phyloP scores from a whole-genome alignment of 176 grass and related monocot genomes.

The Poa annua region DNA sequence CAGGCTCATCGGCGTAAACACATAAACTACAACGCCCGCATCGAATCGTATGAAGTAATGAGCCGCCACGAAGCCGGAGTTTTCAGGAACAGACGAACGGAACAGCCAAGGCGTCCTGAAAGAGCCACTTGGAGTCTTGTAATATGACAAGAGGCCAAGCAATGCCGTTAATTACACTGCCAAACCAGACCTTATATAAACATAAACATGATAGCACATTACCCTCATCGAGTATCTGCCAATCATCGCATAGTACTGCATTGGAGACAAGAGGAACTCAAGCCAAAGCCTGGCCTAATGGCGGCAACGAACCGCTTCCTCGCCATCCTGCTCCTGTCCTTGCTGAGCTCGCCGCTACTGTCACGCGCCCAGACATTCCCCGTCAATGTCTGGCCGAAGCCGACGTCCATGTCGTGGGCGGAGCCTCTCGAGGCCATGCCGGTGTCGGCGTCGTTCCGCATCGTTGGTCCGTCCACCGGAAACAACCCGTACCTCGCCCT shows the following conservation, averaged over 20 bases:
- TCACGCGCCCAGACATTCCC: conserved; percentile 26
- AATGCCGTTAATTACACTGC: neutral
- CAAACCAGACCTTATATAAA: conserved; percentile 1
- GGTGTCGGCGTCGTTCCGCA: conserved; percentile 72
- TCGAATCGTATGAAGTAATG: neutral
- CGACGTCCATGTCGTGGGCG: conserved; percentile 77
- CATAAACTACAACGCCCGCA: conserved; percentile 39
- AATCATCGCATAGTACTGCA: conserved; percentile 17
- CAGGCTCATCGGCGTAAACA: neutral
- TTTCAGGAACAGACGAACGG: conserved; percentile 25
- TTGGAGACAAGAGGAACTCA: neutral
- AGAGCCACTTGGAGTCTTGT: conserved; percentile 43
- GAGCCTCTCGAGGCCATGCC: conserved; percentile 45
- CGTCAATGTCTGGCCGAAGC: conserved; percentile 88
- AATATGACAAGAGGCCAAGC: neutral
- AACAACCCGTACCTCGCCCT: conserved; percentile 56
- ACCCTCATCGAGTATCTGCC: neutral
- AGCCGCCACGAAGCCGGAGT: neutral
- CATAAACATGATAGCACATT: neutral
- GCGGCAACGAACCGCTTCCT: neutral
- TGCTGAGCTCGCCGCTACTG: conserved; percentile 29
- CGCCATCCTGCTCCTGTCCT: neutral
- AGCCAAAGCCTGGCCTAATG: neutral
- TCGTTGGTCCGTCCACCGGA: conserved; percentile 37
- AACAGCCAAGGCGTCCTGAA: neutral